A percentile compares a stretch with the other conserved stretches of the same genome.
phyloP scores from a whole-genome alignment of 192 early-diverging fungal species.

The Dissophora globulifera region DNA sequence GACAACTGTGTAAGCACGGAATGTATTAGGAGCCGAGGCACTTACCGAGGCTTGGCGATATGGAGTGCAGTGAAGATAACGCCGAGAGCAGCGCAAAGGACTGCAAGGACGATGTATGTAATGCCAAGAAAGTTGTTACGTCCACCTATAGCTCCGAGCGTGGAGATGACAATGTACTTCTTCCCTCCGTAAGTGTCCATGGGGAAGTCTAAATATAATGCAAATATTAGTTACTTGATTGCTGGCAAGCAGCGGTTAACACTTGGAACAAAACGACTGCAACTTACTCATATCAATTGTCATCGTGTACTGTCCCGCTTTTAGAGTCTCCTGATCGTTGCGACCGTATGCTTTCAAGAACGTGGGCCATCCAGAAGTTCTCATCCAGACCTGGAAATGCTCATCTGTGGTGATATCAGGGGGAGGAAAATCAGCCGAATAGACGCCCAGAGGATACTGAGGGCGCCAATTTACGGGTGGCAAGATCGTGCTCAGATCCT shows the following conservation, averaged over 20 bases:
- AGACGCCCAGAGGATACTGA: slow-evolving; percentile 66
- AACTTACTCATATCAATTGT: slow-evolving; percentile 75
- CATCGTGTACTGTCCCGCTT: slow-evolving; percentile 75
- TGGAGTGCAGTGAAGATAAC: slow-evolving; percentile 90
- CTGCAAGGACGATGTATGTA: slow-evolving; percentile 91
- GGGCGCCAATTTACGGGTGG: slow-evolving; percentile 88
- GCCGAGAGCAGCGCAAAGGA: slow-evolving; percentile 89
- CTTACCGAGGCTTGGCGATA: slow-evolving; percentile 89
- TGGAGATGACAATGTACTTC: slow-evolving; percentile 93
- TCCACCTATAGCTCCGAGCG: slow-evolving; percentile 91
- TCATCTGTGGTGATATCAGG: slow-evolving; percentile 77
- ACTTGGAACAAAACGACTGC: background rate
- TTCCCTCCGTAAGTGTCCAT: slow-evolving; percentile 89
- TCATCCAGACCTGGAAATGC: slow-evolving; percentile 96
- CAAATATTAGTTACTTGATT: background rate
- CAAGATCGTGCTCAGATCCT: slow-evolving; percentile 61
- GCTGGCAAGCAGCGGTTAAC: no score
- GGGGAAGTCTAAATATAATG: slow-evolving; percentile 76
- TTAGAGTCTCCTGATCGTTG: slow-evolving; percentile 69
- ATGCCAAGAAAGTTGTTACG: slow-evolving; percentile 96
- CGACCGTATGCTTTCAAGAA: slow-evolving; percentile 94
- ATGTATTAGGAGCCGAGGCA: background rate
- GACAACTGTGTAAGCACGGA: background rate
- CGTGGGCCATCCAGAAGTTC: slow-evolving; percentile 90
- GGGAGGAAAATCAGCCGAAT: slow-evolving; percentile 64